These are phyloP conservation scores for Glycine tomentella DNA, from an alignment of 306 rosid species.

Conservation along the genomic window DNA sequence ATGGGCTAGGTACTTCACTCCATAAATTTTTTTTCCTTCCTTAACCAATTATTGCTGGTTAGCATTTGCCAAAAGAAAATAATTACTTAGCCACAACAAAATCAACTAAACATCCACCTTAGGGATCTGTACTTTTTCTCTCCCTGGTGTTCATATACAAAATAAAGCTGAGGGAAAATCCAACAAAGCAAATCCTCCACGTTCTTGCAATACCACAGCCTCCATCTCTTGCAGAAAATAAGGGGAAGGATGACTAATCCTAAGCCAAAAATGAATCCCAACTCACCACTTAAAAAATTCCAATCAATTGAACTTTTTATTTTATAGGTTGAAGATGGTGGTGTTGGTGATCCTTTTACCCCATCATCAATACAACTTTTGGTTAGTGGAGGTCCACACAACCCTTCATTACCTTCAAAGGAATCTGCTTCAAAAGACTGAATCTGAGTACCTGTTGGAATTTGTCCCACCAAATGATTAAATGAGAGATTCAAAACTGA, in stretches of 20 bases:
- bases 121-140: not conserved
- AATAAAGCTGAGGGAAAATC: constrained; percentile 9
- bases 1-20: too few species aligned
- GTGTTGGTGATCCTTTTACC: not conserved
- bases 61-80: too few species aligned
- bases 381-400: constrained; percentile 46
- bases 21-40: too few species aligned
- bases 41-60: too few species aligned
- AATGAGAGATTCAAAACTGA: constrained; percentile 45
- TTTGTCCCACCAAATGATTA: constrained; percentile 49
- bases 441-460: constrained; percentile 45
- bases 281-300: constrained; percentile 14
- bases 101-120: not conserved
- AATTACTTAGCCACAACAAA: not conserved
- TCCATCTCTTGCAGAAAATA: constrained; percentile 26
- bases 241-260: not conserved
- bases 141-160: not conserved
- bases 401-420: constrained; percentile 44
- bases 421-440: constrained; percentile 29
- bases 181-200: constrained; percentile 5
- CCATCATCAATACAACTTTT: not conserved
- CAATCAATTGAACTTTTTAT: not conserved
- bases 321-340: not conserved
- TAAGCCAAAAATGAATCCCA: constrained; percentile 40
- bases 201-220: not conserved